Conservation (phyloP, 805 yeast genomes). For the Maudiozyma saulgeensis region DNA sequence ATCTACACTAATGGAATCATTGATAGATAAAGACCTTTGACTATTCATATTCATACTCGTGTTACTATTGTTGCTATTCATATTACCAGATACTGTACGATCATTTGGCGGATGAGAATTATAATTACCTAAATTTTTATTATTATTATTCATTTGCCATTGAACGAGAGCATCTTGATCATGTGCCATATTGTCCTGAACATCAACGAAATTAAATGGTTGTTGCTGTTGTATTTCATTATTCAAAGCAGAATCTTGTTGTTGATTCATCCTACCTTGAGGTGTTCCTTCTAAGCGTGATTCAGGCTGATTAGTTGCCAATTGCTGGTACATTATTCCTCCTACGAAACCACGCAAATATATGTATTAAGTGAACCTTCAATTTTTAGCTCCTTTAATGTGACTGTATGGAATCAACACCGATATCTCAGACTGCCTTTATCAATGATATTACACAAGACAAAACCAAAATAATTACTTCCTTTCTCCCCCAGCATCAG, state of each 20-base stretch:
- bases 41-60: background rate
- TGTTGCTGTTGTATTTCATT: background rate
- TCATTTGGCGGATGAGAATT: conserved; percentile 1
- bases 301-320: too few relatives aligned
- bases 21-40: background rate
- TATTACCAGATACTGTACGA: background rate
- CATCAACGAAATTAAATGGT: background rate
- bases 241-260: background rate
- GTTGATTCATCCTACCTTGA: background rate
- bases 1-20: background rate
- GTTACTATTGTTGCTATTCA: background rate
- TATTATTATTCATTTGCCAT: background rate
- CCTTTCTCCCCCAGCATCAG: too few relatives aligned
- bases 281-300: background rate
- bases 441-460: too few relatives aligned
- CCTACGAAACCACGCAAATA: too few relatives aligned
- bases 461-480: too few relatives aligned
- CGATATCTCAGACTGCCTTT: too few relatives aligned
- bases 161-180: background rate
- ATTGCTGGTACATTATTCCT: too few relatives aligned
- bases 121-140: conserved; percentile 4
- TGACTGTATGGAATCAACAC: too few relatives aligned
- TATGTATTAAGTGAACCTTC: too few relatives aligned
- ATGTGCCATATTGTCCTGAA: background rate
- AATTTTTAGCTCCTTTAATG: too few relatives aligned